Evolutionary conservation across 768 basidiomycete species (phyloP), one percentile per base, ranked within the genome.

Genomic region (Hydnomerulius pinastri): DNA sequence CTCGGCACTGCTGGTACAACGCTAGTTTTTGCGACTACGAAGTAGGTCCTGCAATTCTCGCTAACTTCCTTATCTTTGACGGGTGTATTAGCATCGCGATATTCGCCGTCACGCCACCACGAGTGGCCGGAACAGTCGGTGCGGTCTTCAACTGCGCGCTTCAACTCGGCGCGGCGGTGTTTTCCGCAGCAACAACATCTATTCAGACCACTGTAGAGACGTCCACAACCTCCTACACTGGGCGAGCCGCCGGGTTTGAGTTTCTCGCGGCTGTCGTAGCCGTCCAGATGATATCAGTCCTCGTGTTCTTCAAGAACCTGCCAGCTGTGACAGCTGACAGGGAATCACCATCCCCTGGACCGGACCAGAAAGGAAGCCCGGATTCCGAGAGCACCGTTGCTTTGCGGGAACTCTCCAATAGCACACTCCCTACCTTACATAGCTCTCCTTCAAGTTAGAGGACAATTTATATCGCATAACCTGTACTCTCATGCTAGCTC

Each of bases 131-230:
- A 33, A 77, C 75, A 4, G 73, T 81, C 13, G 78, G 78, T 17
- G 82, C 81, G 13, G 75, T 83, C 33, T 80, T 80, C 69, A 80
- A 79, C 49, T 72, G 74, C 20, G 76, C 77, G 10, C 71, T 81
- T 1, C 78, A 83, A 60, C 66, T 79, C 50, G 79, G 80, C 28
- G 72, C 72, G 9, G 81, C 82, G 6, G 66, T 78, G 18, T 79
- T 78, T 17, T 64, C 78, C 27, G 77, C 82, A 12, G 71, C 72
- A 21, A 71, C 80, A 21, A 73, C 63, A 27, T 75, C 78, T 15
- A 80, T 82, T 55, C 64, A 78, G 65, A 70, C 72, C 3, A 75
- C 74, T 33, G 66, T 81, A 24, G 69, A 77, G 57, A 49, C 50
- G 38, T 53, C 42, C 13, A 44, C 66, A 9, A 45, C 46, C 7